phyloP scores from a whole-genome alignment of 1,284 basidiomycete genomes.

The Coriolopsis trogii region DNA sequence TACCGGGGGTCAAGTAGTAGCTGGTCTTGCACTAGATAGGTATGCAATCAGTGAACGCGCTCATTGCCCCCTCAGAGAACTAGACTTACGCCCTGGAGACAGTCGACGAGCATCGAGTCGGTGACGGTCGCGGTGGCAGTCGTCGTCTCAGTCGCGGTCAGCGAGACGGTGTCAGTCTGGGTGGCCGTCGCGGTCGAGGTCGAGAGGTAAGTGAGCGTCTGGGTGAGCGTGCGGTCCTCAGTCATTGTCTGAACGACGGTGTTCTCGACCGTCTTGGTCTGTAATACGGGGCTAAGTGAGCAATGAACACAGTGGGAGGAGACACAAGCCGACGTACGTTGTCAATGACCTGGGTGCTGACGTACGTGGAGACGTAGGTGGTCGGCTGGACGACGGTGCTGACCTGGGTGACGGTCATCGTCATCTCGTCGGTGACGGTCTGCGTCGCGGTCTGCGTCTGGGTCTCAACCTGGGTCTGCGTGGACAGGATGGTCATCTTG shows the following conservation, averaged over 20 bases:
- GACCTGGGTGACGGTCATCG: slow-evolving; percentile 34
- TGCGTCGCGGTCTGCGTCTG: slow-evolving; percentile 7
- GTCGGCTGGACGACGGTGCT: slow-evolving; percentile 42
- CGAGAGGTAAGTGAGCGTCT: slow-evolving; percentile 26
- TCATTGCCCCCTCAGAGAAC: no score
- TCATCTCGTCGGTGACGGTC: slow-evolving; percentile 31
- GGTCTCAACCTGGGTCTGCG: slow-evolving; percentile 41
- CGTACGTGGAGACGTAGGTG: slow-evolving; percentile 55
- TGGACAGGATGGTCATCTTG: slow-evolving; percentile 37
- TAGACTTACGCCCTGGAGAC: slow-evolving; percentile 53
- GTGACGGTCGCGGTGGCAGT: slow-evolving; percentile 40
- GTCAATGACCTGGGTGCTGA: slow-evolving; percentile 61
- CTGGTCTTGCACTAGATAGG: slow-evolving; percentile 55
- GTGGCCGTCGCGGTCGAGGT: slow-evolving; percentile 22
- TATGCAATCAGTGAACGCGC: background rate
- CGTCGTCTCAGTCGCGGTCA: slow-evolving; percentile 28
- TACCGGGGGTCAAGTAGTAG: slow-evolving; percentile 54
- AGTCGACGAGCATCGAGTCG: slow-evolving; percentile 54
- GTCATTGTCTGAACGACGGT: slow-evolving; percentile 35
- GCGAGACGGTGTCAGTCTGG: slow-evolving; percentile 48
- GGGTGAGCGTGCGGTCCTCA: slow-evolving; percentile 32
- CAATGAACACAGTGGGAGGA: background rate
- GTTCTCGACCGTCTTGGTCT: slow-evolving; percentile 35
- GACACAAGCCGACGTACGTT: slow-evolving; percentile 40
- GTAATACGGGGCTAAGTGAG: background rate